Evolutionary conservation across 805 yeast genomes (phyloP), one percentile per base, ranked within the genome.

Genomic region (Teunomyces panamensis): DNA sequence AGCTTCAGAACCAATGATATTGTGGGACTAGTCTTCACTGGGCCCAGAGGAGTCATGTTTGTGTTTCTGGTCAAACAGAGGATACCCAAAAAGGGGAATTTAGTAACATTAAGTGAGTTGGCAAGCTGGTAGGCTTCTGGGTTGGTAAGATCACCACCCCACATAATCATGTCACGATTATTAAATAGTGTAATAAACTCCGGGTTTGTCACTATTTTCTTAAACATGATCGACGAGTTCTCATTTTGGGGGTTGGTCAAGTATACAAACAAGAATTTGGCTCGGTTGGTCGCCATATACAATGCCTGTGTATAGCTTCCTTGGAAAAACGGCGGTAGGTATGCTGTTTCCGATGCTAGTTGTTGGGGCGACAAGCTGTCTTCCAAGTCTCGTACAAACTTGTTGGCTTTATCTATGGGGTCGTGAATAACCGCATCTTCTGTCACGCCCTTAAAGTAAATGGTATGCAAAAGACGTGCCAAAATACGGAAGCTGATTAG

Each of bases 131-230:
- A 83, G 1, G 92, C 88, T 63, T 92, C 98, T 16, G 90, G 81
- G 48, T 83, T 82, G n/a, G 79, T 77, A 20, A 86, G 79, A 59
- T 88, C 85, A 7, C 97, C 96, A 36, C 91, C 96, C 98, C 98
- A 92, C 1, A 88, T 66, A 3, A 88, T 54, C 2, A 84, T 62
- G 39, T 87, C 77, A 42, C 75, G 77, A 75, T 71, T 32, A 13
- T 59, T 47, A 42, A 69, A 70, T 2, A 69, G 45, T 4, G 71
- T 63, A 10, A 79, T 67, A 46, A 87, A 80, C 24, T 62, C 64
- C 2, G 73, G 75, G 49, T 79, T 72, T 37, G 82, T 67, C 42
- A 89, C 62, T 2, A 89, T 75, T 9, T 75, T 74, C 10, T 74
- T 64, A 43, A 84, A 77, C 51, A 86, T 81, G 3, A 63, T 63